Evolutionary conservation across 148 eudicot genomes (phyloP).

Genomic region (Camellia lanceoleosa): DNA sequence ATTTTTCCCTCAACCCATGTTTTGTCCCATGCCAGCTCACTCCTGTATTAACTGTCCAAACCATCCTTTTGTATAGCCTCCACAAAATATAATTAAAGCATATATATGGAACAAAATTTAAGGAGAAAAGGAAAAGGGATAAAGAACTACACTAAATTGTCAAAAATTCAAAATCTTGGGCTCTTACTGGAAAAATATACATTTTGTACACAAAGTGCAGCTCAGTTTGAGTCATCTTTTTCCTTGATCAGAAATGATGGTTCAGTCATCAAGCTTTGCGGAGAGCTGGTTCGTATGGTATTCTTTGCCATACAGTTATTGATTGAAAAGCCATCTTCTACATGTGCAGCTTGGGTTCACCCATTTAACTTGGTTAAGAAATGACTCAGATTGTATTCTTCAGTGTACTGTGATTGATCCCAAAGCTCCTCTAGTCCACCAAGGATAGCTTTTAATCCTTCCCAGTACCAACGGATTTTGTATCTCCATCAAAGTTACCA

Average conservation of each 20-base stretch:
- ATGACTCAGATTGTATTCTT: conserved; percentile 84
- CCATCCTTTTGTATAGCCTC: conserved; percentile 10
- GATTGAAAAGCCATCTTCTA: conserved; percentile 62
- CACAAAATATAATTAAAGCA: neutral
- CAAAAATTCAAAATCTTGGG: conserved; percentile 20
- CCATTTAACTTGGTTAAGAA: conserved; percentile 77
- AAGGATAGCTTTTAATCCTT: conserved; percentile 87
- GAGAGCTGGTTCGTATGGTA: conserved; percentile 59
- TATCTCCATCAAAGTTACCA: conserved; percentile 43
- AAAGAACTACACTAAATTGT: conserved; percentile 1
- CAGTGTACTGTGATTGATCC: conserved; percentile 98
- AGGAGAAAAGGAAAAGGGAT: neutral
- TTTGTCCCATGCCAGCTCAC: neutral
- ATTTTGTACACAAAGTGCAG: conserved; percentile 15
- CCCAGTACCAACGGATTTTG: conserved; percentile 52
- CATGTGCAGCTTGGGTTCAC: conserved; percentile 11
- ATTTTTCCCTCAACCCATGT: neutral
- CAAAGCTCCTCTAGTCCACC: conserved; percentile 96
- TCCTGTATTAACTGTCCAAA: conserved; percentile 11
- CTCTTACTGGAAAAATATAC: conserved; percentile 13
- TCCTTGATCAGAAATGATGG: neutral
- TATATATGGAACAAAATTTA: neutral
- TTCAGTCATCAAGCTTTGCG: conserved; percentile 44
- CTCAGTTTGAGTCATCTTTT: neutral
- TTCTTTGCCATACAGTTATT: conserved; percentile 69